Percentiles rank a stretch among this genome's conserved stretches.
Conservation (phyloP, 176 grass and related monocot species). For the Pharus latifolius region DNA sequence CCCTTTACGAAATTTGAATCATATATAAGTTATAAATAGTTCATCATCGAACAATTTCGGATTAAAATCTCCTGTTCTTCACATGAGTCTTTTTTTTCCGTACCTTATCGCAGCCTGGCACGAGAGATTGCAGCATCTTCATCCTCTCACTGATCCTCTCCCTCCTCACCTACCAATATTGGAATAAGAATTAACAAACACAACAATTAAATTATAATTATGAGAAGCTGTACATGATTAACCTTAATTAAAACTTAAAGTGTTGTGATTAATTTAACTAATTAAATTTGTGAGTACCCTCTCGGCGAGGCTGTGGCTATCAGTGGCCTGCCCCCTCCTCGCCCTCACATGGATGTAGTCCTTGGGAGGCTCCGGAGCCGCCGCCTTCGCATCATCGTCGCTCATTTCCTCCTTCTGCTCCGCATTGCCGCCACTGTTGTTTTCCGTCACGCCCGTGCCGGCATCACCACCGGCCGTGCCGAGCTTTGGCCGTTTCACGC, state of each 20-base stretch:
- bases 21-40: too few relatives aligned
- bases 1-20: too few relatives aligned
- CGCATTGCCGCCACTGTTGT: not conserved
- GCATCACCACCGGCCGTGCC: slow-evolving; percentile 9
- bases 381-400: not conserved
- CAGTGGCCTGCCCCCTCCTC: slow-evolving; percentile 59
- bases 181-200: not conserved
- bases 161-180: slow-evolving; percentile 49
- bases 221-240: too few relatives aligned
- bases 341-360: slow-evolving; percentile 76
- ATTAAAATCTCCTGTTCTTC: too few relatives aligned
- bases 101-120: slow-evolving; percentile 68
- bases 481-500: too few relatives aligned
- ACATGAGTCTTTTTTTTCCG: too few relatives aligned
- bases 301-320: slow-evolving; percentile 73
- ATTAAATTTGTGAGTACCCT: slow-evolving; percentile 31
- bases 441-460: too few relatives aligned
- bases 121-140: slow-evolving; percentile 59
- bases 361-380: slow-evolving; percentile 24
- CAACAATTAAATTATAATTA: not conserved
- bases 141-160: slow-evolving; percentile 75
- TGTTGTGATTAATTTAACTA: too few relatives aligned
- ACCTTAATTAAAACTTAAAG: too few relatives aligned
- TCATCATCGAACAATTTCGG: too few relatives aligned
- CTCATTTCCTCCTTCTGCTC: not conserved